Evolutionary conservation across 2,329 filamentous ascomycete species (phyloP), one percentile per base, ranked within the genome.

Genomic region (Ilyonectria sp.): DNA sequence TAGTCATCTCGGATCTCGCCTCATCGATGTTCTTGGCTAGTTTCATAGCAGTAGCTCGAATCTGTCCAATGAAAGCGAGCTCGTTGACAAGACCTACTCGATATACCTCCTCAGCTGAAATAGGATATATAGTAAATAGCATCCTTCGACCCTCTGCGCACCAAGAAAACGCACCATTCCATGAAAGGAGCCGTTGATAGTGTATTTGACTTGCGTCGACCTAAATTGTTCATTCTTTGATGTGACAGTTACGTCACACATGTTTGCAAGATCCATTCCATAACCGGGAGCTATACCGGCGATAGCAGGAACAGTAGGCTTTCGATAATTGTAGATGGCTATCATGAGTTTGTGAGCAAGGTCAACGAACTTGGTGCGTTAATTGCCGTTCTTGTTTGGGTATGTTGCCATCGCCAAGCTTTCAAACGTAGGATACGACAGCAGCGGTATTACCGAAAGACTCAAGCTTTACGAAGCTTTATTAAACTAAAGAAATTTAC

Each of bases 341-440:
- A 47, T 23, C 44, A 47, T 47, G 44, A 47, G 44, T 23, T 47
- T 47, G n/a, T 47, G 21, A n/a, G 44, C 44, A 10, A 47, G 44
- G 15, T 47, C 1, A 17, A 47, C 44, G n/a, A 47, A 47, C 15
- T 19, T 47, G 6, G 44, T 47, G 9, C 44, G n/a, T 19, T 47
- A 15, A 23, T 19, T 47, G 6, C 44, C 44, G 17, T 47, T 23
- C 44, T 21, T 21, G 21, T 21, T 3, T 21, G 21, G 23, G 23
- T 23, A 23, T 23, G 23, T 23, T 23, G 23, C 26, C 26, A 26
- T 26, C 6, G 6, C 26, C 26, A 26, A 26, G 4, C 26, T 26
- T 26, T 26, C 26, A 26, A 26, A 26, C 4, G 6, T 26, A 1
- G 6, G 6, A 26, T 26, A 26, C 26, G 26, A 6, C 4, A 26